Conservation (phyloP, 345 rosid species). For the Eucalyptus sp. region DNA sequence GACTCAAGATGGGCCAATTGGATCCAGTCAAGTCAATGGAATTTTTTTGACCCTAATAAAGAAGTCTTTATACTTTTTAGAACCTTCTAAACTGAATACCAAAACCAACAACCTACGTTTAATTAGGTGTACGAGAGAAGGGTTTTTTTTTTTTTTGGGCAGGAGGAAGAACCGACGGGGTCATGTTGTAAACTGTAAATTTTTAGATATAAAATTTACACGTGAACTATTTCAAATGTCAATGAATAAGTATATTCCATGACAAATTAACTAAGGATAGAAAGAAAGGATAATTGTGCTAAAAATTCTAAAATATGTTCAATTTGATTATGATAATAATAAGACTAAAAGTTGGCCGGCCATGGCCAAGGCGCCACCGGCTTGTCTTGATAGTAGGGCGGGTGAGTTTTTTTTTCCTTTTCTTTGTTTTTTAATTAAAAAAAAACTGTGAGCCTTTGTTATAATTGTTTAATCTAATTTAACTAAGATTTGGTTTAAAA, state of each 20-base stretch:
- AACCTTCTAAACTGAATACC: neutral
- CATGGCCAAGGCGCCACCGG: neutral
- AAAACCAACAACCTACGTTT: neutral
- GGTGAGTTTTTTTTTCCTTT: neutral
- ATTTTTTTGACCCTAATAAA: neutral
- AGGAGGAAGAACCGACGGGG: neutral
- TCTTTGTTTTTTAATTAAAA: too few relatives aligned
- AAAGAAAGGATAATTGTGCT: neutral
- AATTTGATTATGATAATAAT: neutral
- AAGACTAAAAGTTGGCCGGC: neutral
- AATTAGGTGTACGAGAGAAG: neutral
- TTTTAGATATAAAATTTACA: neutral
- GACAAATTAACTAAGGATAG: neutral
- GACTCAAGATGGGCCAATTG: neutral
- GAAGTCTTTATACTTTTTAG: neutral
- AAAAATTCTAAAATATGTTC: neutral
- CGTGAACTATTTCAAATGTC: neutral
- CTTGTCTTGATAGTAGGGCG: neutral
- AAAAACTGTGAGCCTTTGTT: neutral
- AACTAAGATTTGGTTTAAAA: neutral
- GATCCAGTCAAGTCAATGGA: neutral
- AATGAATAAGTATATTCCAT: neutral
- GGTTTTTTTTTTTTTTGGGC: too few relatives aligned
- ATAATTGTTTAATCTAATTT: too few relatives aligned
- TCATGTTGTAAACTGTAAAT: neutral